Conservation (phyloP, 176 grass and related monocot genomes). For the Olyra latifolia region DNA sequence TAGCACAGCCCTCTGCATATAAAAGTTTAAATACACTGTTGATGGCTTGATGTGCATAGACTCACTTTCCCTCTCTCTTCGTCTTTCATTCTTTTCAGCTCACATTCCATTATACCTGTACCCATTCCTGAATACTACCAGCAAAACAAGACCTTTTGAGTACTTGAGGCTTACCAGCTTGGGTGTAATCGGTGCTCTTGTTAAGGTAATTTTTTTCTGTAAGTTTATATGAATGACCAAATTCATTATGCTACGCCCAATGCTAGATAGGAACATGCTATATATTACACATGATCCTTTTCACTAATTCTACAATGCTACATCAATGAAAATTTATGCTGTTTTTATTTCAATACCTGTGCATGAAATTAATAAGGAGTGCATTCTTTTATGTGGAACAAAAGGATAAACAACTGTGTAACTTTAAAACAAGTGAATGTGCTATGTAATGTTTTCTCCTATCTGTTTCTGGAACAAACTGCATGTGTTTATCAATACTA, state of each 20-base stretch:
- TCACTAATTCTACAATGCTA: background rate
- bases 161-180: conserved; percentile 93
- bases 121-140: conserved; percentile 95
- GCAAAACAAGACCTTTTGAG: conserved; percentile 96
- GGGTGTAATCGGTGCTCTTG: conserved; percentile 96
- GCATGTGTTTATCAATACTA: background rate
- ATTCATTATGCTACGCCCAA: background rate
- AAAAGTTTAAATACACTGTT: background rate
- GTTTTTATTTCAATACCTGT: background rate
- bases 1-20: background rate
- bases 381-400: background rate
- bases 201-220: conserved; percentile 61
- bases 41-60: background rate
- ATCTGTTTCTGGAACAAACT: background rate
- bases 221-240: background rate
- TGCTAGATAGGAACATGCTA: background rate
- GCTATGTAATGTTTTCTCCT: background rate
- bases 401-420: background rate
- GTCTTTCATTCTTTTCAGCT: conserved; percentile 54
- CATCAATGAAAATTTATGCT: background rate
- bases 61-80: background rate
- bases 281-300: conserved; percentile 14
- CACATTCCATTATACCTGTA: conserved; percentile 94
- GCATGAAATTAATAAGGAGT: background rate
- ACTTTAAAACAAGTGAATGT: background rate